These are phyloP conservation scores for Annulohypoxylon nitens DNA, from an alignment of 495 filamentous ascomycete species.

Conservation along the genomic window DNA sequence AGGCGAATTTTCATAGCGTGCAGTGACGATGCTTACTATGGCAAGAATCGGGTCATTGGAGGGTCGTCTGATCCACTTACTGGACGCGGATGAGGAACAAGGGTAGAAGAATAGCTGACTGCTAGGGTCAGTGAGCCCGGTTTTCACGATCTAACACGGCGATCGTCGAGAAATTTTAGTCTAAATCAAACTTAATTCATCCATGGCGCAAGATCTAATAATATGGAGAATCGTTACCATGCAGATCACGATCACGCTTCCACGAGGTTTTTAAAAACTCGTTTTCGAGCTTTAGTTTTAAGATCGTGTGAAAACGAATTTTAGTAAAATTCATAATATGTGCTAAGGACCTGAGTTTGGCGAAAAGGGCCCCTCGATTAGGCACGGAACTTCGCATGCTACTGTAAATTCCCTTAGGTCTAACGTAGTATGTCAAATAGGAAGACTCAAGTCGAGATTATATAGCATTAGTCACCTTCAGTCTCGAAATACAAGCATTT, in stretches of 20 bases:
- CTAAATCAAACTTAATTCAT: slow-evolving; percentile 11
- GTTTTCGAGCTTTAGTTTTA: not conserved
- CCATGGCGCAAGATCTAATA: slow-evolving; percentile 21
- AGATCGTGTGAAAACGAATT: not conserved
- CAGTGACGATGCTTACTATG: slow-evolving; percentile 35
- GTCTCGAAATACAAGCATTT: not conserved
- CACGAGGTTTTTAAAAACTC: slow-evolving; percentile 4
- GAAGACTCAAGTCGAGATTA: not conserved
- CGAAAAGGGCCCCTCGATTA: too few species aligned
- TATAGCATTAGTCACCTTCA: slow-evolving; percentile 3
- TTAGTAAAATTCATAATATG: not conserved
- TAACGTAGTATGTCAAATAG: not conserved
- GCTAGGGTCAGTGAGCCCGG: slow-evolving; percentile 7
- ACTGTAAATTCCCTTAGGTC: not conserved
- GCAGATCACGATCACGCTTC: slow-evolving; percentile 8
- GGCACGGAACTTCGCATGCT: not conserved
- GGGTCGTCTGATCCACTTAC: slow-evolving; percentile 15
- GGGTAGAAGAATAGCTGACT: not conserved
- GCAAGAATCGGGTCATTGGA: not conserved
- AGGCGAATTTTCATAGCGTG: not conserved
- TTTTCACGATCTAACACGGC: slow-evolving; percentile 13
- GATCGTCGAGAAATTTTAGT: slow-evolving; percentile 13
- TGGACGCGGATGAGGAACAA: slow-evolving; percentile 1
- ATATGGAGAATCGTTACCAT: slow-evolving; percentile 8
- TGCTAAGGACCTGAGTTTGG: not conserved